Evolutionary conservation across 2,329 filamentous ascomycete species (phyloP).

Genomic region (Hypoxylon sp.): DNA sequence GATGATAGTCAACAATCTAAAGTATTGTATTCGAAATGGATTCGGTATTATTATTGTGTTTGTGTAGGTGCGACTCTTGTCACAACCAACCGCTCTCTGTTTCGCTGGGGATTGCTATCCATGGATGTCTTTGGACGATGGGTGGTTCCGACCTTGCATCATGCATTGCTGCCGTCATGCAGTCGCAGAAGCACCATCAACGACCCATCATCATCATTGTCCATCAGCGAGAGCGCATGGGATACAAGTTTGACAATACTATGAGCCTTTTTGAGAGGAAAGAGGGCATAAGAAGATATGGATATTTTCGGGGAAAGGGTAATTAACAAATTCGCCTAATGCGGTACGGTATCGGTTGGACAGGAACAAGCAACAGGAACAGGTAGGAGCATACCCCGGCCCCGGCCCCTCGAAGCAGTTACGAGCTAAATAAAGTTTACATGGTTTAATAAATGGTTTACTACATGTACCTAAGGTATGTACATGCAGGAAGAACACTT

Average conservation of each 20-base stretch:
- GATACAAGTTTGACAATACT: constrained; percentile 12
- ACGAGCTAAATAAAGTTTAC: neutral
- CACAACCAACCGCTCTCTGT: constrained; percentile 17
- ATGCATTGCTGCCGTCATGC: constrained; percentile 44
- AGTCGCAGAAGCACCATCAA: constrained; percentile 25
- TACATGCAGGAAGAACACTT: neutral
- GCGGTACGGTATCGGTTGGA: constrained; percentile 31
- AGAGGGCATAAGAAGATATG: neutral
- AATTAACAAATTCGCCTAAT: constrained; percentile 35
- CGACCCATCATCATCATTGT: constrained; percentile 8
- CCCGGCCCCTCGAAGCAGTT: constrained; percentile 2
- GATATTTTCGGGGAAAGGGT: constrained; percentile 21
- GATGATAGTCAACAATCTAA: constrained; percentile 5
- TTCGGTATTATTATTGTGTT: constrained; percentile 15
- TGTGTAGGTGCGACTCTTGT: constrained; percentile 19
- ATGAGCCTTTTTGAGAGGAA: neutral
- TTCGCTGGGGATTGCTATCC: constrained; percentile 19
- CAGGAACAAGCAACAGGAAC: constrained; percentile 36
- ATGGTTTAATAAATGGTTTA: neutral
- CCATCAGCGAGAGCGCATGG: constrained; percentile 10
- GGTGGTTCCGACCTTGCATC: constrained; percentile 44
- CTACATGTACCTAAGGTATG: too few relatives aligned
- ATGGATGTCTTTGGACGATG: constrained; percentile 29
- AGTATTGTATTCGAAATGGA: constrained; percentile 1
- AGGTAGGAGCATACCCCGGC: constrained; percentile 23